Conservation (phyloP, 495 filamentous ascomycete genomes). For the Sordaria brevicollis region DNA sequence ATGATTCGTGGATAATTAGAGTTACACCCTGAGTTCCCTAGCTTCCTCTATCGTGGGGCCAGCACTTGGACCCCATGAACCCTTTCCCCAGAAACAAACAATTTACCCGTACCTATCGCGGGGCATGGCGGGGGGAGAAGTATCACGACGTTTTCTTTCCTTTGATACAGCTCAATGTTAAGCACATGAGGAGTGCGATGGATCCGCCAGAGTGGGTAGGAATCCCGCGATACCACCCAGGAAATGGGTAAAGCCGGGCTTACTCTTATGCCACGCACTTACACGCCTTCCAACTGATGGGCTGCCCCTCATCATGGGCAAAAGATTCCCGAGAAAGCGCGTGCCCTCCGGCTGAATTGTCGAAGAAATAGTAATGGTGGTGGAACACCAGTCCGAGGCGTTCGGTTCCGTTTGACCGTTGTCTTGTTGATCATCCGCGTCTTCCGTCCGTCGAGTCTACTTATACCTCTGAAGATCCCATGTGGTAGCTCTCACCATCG, state of each 20-base stretch:
- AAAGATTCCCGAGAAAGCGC: background rate
- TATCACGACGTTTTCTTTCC: background rate
- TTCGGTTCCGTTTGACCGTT: background rate
- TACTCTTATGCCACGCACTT: background rate
- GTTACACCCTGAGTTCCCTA: background rate
- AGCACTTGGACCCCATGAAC: background rate
- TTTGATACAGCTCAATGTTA: background rate
- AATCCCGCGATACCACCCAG: background rate
- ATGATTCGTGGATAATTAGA: slow-evolving; percentile 23
- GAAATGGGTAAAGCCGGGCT: background rate
- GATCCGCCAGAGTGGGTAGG: background rate
- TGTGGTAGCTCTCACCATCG: background rate
- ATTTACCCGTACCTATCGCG: slow-evolving; percentile 1
- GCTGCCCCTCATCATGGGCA: background rate
- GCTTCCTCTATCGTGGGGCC: background rate
- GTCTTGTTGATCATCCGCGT: background rate
- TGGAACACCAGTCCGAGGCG: background rate
- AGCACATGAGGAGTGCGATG: background rate
- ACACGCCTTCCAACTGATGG: background rate
- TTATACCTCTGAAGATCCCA: background rate
- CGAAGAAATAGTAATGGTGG: background rate
- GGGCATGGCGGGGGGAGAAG: slow-evolving; percentile 11
- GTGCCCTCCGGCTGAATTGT: background rate
- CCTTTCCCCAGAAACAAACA: background rate
- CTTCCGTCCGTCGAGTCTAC: background rate